Evolutionary conservation across 1,284 basidiomycete species (phyloP), one percentile per base, ranked within the genome.

Genomic region (Vanrija pseudolonga): DNA sequence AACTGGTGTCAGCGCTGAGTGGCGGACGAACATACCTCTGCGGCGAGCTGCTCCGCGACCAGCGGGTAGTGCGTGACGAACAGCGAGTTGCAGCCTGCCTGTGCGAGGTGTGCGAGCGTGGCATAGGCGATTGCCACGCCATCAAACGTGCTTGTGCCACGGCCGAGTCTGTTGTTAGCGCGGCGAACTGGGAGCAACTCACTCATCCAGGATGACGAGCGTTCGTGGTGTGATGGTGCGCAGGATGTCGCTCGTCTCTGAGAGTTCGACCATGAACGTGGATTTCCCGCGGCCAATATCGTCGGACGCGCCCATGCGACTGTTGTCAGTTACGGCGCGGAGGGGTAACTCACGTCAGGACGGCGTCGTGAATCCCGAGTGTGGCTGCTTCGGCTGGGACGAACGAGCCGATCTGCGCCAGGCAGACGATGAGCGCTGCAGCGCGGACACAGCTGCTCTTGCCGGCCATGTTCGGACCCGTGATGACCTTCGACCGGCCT

Each of bases 251-350:
- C 87, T 88, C 0, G 94, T 97, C 73, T 98, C 94, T 8, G 86
- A 82, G 79, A 98, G 87, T 76, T 98, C 95, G 1, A 96, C 89
- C 91, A 96, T 93, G 68, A 94, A 95, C 0, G 93, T 97, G 2
- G 89, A 91, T 20, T 90, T 84, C 0, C 90, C 90, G 36, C 86
- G 80, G 2, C 85, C 83, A 32, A 97, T 76, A 60, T 94, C 89
- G 68, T 97, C 94, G 6, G 85, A 87, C 0, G 93, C 71, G 24
- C 69, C 71, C 73, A 73, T 72, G 6, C 73, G 67, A 22, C 64
- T 71, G 45, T 20, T 48, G 43, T 46, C 18, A 65, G 46, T 26
- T 45, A 11, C 7, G 11, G 3, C 24, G 26, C 3, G n/a, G 0
- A 37, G 18, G 17, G 18, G 14, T 38, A 62, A 86, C 87, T 65